A percentile compares a stretch with the other conserved stretches of the same genome.
phyloP scores from a whole-genome alignment of 768 basidiomycete genomes.

The Nidularia sp. region DNA sequence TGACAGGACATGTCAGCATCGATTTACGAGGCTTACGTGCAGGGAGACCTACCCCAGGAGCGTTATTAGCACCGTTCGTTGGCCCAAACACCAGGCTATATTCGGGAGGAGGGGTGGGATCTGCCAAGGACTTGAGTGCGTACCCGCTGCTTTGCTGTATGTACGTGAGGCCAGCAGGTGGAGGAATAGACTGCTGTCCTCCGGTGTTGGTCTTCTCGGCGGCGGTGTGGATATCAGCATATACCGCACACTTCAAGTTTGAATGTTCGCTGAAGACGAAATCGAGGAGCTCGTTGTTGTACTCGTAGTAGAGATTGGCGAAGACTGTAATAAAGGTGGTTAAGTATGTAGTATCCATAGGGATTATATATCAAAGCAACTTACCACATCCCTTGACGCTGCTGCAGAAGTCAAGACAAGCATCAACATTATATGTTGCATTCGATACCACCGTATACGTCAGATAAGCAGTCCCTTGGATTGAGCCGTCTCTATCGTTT shows the following conservation, averaged over 20 bases:
- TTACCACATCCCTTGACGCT: slow-evolving; percentile 34
- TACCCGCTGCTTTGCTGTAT: slow-evolving; percentile 42
- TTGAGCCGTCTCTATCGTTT: slow-evolving; percentile 35
- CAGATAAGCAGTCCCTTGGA: slow-evolving; percentile 45
- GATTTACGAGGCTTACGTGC: background rate
- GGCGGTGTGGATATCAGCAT: slow-evolving; percentile 36
- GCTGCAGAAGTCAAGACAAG: slow-evolving; percentile 36
- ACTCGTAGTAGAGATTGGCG: slow-evolving; percentile 46
- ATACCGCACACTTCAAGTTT: slow-evolving; percentile 44
- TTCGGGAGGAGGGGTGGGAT: slow-evolving; percentile 35
- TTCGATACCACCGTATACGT: slow-evolving; percentile 43
- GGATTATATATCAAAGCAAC: slow-evolving; percentile 8
- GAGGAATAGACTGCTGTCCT: slow-evolving; percentile 33
- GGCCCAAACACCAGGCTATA: slow-evolving; percentile 45
- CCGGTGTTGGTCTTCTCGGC: slow-evolving; percentile 42
- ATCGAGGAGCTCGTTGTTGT: slow-evolving; percentile 38
- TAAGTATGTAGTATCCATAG: slow-evolving; percentile 1
- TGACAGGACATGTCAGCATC: slow-evolving; percentile 8
- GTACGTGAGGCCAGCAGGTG: slow-evolving; percentile 30
- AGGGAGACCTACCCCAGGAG: slow-evolving; percentile 29
- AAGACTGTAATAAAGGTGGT: slow-evolving; percentile 26
- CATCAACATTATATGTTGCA: slow-evolving; percentile 39
- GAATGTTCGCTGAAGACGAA: slow-evolving; percentile 32
- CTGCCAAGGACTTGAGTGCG: slow-evolving; percentile 27
- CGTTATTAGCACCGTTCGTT: slow-evolving; percentile 41